phyloP scores from a whole-genome alignment of 768 basidiomycete genomes.

The Chalciporus piperatus region DNA sequence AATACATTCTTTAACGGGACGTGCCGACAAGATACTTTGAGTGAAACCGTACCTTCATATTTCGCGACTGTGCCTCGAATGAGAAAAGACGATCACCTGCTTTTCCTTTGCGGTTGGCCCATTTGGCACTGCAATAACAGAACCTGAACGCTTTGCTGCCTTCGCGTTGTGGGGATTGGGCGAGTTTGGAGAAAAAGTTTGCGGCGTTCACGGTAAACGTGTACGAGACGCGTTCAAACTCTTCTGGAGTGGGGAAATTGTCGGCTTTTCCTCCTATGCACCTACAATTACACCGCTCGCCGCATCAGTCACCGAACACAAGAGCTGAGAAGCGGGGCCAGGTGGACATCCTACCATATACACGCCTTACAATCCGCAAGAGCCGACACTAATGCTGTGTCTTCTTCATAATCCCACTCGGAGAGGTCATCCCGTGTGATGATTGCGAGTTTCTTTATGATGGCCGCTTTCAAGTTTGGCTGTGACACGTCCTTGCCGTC shows the following conservation, averaged over 20 bases:
- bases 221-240: conserved; percentile 25
- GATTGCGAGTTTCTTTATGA: conserved; percentile 21
- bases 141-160: conserved; percentile 16
- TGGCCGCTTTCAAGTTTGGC: conserved; percentile 8
- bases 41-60: conserved; percentile 21
- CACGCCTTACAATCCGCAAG: conserved; percentile 24
- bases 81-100: conserved; percentile 12
- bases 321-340: neutral
- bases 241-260: conserved; percentile 19
- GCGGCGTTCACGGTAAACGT: conserved; percentile 25
- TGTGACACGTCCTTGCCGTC: conserved; percentile 17
- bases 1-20: neutral
- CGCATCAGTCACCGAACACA: conserved; percentile 2
- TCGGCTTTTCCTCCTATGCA: conserved; percentile 26
- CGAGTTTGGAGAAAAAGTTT: conserved; percentile 20
- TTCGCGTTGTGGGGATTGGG: neutral
- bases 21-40: neutral
- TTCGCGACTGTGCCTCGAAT: conserved; percentile 17
- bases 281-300: conserved; percentile 7
- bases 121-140: conserved; percentile 27
- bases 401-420: conserved; percentile 27
- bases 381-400: conserved; percentile 19
- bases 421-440: conserved; percentile 24
- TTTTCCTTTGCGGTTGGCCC: conserved; percentile 16
- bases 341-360: conserved; percentile 16